Conservation (phyloP, 148 eudicot species). For the Camellia japonica region DNA sequence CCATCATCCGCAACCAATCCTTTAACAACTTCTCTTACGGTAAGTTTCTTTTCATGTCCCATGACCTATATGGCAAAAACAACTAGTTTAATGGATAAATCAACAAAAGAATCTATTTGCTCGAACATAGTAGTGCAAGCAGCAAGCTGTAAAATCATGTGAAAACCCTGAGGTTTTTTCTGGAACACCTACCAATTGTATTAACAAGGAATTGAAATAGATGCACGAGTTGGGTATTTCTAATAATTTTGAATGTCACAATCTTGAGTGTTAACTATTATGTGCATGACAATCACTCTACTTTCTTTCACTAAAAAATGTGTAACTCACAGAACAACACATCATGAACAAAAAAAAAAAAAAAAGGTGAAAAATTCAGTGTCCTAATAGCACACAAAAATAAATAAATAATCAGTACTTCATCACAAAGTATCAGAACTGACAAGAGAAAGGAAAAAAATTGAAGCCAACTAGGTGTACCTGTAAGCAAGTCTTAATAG, state of each 20-base stretch:
- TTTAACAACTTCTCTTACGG: constrained; percentile 70
- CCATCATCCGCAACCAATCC: constrained; percentile 79
- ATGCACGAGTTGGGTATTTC: too few relatives aligned
- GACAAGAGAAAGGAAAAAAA: neutral
- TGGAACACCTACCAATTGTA: too few relatives aligned
- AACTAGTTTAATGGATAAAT: neutral
- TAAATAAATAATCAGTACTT: neutral
- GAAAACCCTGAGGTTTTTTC: neutral
- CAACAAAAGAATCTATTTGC: constrained; percentile 4
- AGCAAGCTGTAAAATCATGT: neutral
- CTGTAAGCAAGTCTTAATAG: constrained; percentile 93
- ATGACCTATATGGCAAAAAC: constrained; percentile 48
- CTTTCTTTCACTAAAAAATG: too few relatives aligned
- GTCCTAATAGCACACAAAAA: neutral
- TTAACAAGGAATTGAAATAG: too few relatives aligned
- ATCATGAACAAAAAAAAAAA: too few relatives aligned
- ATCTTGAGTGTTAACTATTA: too few relatives aligned
- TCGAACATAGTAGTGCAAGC: constrained; percentile 5
- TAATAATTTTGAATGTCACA: too few relatives aligned
- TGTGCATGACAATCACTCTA: too few relatives aligned
- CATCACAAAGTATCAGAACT: neutral
- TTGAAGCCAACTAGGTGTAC: constrained; percentile 24
- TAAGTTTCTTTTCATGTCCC: constrained; percentile 56
- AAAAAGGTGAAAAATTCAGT: too few relatives aligned
- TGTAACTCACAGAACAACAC: too few relatives aligned